Base-by-base conservation (phyloP, 2,329 filamentous ascomycete species). In the Trichoderma guizhouense region DNA sequence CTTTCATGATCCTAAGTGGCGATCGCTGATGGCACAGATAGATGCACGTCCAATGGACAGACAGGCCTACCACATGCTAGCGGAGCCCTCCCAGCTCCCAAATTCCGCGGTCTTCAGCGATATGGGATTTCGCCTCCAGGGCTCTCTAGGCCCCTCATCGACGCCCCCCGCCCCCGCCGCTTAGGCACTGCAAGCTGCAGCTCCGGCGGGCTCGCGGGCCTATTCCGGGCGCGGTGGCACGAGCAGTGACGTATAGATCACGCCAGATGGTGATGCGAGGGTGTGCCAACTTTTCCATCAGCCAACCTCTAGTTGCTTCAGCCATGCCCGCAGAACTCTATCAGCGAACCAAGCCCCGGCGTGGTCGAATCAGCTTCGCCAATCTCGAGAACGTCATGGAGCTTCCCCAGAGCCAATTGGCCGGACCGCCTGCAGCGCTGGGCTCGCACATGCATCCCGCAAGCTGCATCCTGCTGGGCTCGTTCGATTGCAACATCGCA, bases 231-330 rank as follows among this genome's bases (percentile, higher is more conserved):
- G n/a, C 58, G 18, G 61, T 71, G 51, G 69, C 65, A 12, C 69
- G 61, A 71, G 14, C 12, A 15, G 36, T 71, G 69, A 71, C 69
- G 69, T 66, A 64, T 36, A 3, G n/a, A 71, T 71, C 69, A 71
- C 69, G 69, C 69, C 69, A 71, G 69, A 65, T 26, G 28, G 36
- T 30, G 28, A 71, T 71, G 69, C 69, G 61, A 65, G 60, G 51
- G 61, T 71, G 69, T 30, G 61, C 69, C 69, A 71, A 65, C 64
- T 62, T 57, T 58, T 53, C 18, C 63, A 72, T 68, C 63, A 72
- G 58, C 26, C 63, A 68, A 63, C 64, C 63, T 63, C 36, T 28
- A 36, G 34, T 36, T 36, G 34, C 34, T 36, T 7, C 34, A 32
- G 8, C 39, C 18, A 15, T 51, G 47, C 51, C 28, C 12, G 24